A percentile compares a stretch with the other conserved stretches of the same genome.
phyloP scores from a whole-genome alignment of 148 eudicot species.

The Euryodendron excelsum region DNA sequence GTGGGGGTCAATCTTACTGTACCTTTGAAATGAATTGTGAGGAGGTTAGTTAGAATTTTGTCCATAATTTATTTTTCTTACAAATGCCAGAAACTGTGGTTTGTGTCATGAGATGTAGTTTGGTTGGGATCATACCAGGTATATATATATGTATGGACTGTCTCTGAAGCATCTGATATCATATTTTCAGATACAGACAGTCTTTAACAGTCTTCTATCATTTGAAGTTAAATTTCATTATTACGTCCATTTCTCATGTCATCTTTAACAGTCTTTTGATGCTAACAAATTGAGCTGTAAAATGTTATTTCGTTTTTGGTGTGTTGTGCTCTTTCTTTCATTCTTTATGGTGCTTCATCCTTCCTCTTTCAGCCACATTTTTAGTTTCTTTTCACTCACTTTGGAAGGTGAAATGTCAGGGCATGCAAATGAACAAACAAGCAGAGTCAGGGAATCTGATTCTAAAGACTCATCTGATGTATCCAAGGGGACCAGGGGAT shows the following conservation, averaged over 20 bases:
- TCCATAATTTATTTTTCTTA: background rate
- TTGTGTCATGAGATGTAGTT: background rate
- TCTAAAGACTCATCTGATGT: slow-evolving; percentile 21
- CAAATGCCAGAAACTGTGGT: background rate
- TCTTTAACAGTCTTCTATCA: too few species aligned
- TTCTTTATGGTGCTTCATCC: background rate
- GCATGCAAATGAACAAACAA: slow-evolving; percentile 5
- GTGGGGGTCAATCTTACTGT: background rate
- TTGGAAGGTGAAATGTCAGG: slow-evolving; percentile 9
- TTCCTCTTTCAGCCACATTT: background rate
- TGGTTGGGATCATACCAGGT: background rate
- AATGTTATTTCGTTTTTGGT: background rate
- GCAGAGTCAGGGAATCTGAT: slow-evolving; percentile 13
- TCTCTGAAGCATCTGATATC: background rate
- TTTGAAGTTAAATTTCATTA: slow-evolving; percentile 5
- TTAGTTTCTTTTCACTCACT: background rate
- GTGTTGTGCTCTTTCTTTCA: background rate
- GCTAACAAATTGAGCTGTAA: background rate
- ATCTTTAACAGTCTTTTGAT: background rate
- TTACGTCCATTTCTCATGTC: background rate
- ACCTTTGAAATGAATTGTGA: background rate
- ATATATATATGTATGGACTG: background rate
- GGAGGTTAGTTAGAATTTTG: background rate
- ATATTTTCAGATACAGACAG: background rate
- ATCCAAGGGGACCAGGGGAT: slow-evolving; percentile 2